Base-by-base conservation (phyloP, 2,329 filamentous ascomycete genomes). In the Fusarium sp. region DNA sequence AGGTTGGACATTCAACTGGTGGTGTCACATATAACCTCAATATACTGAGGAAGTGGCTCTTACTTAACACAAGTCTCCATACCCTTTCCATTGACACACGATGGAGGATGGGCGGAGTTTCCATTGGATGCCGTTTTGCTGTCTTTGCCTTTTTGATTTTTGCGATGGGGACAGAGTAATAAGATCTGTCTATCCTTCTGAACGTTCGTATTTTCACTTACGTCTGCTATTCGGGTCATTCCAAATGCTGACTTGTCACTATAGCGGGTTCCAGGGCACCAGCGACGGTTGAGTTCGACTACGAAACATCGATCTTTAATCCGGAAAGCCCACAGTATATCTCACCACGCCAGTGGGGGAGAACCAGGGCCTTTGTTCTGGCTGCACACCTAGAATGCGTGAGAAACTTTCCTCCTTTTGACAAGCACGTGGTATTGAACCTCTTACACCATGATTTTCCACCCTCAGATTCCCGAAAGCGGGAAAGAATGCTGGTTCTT, bases 111-210 rank as follows among this genome's bases (percentile, higher is more conserved):
- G 26, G 2, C 35, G n/a, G 24, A 20, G n/a, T 24, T 62, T 68
- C n/a, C 47, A 51, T 16, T 65, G 41, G 31, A 16, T n/a, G 16
- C 6, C 58, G 1, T 35, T 36, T 28, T 70, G 67, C 22, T 39
- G 47, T 24, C 24, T 65, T n/a, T 70, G 60, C 12, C 65, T 70
- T n/a, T 70, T 70, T 36, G 59, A 55, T 7, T 54, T 65, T n/a
- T 15, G 26, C 7, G 47, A 59, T 45, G 66, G 54, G 14, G 67
- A 70, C 16, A 12, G 24, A 33, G 28, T 48, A 14, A 31, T 61
- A n/a, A 45, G 47, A 20, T 38, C 39, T 42, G n/a, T 20, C 20
- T 44, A 58, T 22, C 16, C n/a, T n/a, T 47, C 58, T 22, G 65
- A 51, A 26, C 3, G 50, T 56, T 42, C 35, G 38, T 51, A 24